phyloP scores from a whole-genome alignment of 306 rosid species.

The Morella rubra region DNA sequence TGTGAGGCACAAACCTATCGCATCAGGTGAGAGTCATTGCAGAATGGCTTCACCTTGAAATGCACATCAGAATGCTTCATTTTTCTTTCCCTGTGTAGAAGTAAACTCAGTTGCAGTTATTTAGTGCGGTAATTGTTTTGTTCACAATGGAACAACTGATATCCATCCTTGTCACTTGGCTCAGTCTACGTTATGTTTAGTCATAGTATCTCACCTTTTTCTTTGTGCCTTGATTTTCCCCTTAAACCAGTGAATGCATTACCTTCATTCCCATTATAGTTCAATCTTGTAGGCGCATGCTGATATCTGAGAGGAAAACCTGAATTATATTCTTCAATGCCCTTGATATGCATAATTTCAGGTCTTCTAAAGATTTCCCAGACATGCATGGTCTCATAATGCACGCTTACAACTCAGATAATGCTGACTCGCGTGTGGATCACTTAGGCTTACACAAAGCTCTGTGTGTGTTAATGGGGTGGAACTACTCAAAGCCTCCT shows the following conservation, averaged over 20 bases:
- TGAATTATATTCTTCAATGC: slow-evolving; percentile 62
- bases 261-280: slow-evolving; percentile 37
- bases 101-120: neutral
- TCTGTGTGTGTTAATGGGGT: slow-evolving; percentile 92
- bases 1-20: neutral
- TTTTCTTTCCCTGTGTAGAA: neutral
- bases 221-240: slow-evolving; percentile 5
- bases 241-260: slow-evolving; percentile 34
- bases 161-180: neutral
- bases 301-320: slow-evolving; percentile 38
- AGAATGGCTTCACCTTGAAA: neutral
- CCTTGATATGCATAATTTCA: slow-evolving; percentile 76
- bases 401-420: slow-evolving; percentile 86
- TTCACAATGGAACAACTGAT: neutral
- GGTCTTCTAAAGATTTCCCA: slow-evolving; percentile 90
- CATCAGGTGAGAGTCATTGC: neutral
- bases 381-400: slow-evolving; percentile 88
- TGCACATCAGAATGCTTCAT: neutral
- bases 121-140: neutral
- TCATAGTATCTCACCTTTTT: neutral
- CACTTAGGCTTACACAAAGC: slow-evolving; percentile 99
- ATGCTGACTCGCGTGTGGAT: slow-evolving; percentile 70
- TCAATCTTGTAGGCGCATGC: slow-evolving; percentile 37
- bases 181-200: neutral
- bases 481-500: slow-evolving; percentile 84